phyloP scores from a whole-genome alignment of 2,329 filamentous ascomycete species.

The Alternaria incomplexa region DNA sequence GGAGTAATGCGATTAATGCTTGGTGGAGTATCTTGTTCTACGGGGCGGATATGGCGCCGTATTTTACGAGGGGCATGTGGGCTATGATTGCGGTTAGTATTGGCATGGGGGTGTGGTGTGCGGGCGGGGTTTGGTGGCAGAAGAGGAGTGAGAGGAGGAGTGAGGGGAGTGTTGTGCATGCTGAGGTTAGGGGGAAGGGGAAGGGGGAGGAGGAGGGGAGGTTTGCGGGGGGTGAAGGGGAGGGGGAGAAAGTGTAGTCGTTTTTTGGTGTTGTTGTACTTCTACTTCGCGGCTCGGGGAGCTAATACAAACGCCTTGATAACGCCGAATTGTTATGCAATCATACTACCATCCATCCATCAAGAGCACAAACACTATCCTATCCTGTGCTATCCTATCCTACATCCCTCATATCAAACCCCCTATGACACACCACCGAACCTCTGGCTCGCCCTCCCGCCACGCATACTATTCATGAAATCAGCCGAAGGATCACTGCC shows the following conservation, averaged over 20 bases:
- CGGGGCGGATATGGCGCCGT: constrained; percentile 68
- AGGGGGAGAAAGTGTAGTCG: not conserved
- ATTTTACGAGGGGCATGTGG: constrained; percentile 74
- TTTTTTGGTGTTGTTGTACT: not conserved
- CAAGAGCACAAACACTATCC: not conserved
- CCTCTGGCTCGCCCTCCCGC: constrained; percentile 46
- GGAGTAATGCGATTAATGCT: constrained; percentile 68
- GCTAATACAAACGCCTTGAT: not conserved
- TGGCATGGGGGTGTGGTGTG: constrained; percentile 66
- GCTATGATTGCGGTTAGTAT: constrained; percentile 72
- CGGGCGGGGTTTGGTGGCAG: constrained; percentile 57
- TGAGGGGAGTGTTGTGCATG: constrained; percentile 11
- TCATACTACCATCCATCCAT: not conserved
- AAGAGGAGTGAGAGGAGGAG: constrained; percentile 48
- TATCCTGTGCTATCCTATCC: not conserved
- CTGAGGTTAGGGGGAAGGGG: constrained; percentile 1
- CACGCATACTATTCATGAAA: constrained; percentile 89
- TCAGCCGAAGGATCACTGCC: constrained; percentile 80
- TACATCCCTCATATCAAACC: not conserved
- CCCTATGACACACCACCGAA: constrained; percentile 40
- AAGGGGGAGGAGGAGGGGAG: not conserved
- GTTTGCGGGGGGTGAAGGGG: not conserved
- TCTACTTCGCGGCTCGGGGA: not conserved
- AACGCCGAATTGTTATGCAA: constrained; percentile 3
- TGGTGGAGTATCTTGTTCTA: constrained; percentile 79